Base-by-base conservation (phyloP, 441 rosid genomes). In the Biscutella laevigata region DNA sequence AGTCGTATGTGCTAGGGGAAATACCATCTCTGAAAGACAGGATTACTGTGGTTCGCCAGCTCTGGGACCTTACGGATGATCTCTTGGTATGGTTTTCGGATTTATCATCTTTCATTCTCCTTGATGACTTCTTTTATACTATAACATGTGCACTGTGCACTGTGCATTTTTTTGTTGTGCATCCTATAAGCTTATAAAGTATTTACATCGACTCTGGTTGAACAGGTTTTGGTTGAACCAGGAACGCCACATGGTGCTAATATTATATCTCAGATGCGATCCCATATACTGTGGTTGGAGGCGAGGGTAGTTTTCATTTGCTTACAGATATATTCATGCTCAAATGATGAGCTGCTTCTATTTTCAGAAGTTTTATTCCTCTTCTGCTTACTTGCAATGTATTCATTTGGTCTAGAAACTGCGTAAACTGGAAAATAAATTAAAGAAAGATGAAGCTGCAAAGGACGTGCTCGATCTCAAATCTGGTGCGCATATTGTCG, bases 1-100 rank as follows among this genome's bases (percentile, higher is more conserved):
- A 91, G 98, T 88, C 98, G 4, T 88, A 91, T 64, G 96, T 85
- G 54, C 84, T 91, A 57, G 98, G 98, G 50, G 98, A 91, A 80
- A 82, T 91, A 73, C 94, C 98, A 4, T 85, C 95, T 16, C 61
- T 85, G 57, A 73, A 85, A 73, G 96, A 88, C 69, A 80, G 91
- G 64, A 77, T 82, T 64, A 74, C 96, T 2, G 72, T 71, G 24
- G 94, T 85, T 43, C 95, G 95, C 67, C 98, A 88, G 65, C 96
- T 91, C 63, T 91, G 98, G 98, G 83, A 80, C 72, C 95, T 88
- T 62, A 91, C 98, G 12, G 53, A 47, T 44, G 98, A 88, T 83
- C 78, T 91, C 69, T 72, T 91, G 87, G 96, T 91, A 88, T 36
- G 57, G 4, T 42, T 56, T 62, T 53, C 5, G 28, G 29, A 29